Percentiles rank a stretch among this genome's conserved stretches.
These are phyloP conservation scores for Suillus luteus DNA, from an alignment of 768 basidiomycete genomes.

Conservation along the genomic window DNA sequence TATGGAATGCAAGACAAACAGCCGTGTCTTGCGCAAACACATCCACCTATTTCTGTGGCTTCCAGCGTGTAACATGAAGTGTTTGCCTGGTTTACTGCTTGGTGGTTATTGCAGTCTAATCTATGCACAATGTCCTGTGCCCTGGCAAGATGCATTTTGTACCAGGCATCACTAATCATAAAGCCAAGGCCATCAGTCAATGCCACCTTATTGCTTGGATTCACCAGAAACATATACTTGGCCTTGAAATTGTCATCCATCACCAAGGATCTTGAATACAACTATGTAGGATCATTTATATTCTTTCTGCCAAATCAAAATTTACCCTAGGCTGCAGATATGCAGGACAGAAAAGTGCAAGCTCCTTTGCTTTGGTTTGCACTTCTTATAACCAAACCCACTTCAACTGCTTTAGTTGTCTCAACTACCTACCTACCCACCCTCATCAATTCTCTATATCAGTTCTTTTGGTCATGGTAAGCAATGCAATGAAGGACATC, in stretches of 20 bases:
- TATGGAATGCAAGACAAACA: too few relatives aligned
- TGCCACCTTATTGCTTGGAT: constrained; percentile 22
- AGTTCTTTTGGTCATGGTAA: not conserved
- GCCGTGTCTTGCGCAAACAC: too few relatives aligned
- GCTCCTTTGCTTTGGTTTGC: not conserved
- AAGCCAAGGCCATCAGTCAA: constrained; percentile 15
- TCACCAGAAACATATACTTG: constrained; percentile 20
- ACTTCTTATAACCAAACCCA: not conserved
- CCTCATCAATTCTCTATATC: not conserved
- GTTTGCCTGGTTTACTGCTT: too few relatives aligned
- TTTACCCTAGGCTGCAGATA: constrained; percentile 28
- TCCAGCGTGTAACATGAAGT: too few relatives aligned
- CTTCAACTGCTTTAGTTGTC: not conserved
- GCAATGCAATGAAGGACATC: not conserved
- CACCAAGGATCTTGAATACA: not conserved
- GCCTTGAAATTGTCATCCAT: constrained; percentile 19
- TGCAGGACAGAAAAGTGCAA: constrained; percentile 28
- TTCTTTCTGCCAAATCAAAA: not conserved
- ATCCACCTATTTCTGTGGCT: too few relatives aligned
- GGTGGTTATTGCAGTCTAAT: too few relatives aligned
- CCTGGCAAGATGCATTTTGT: too few relatives aligned
- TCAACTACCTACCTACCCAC: not conserved
- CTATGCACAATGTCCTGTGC: too few relatives aligned
- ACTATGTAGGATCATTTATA: not conserved
- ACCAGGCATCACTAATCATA: constrained; percentile 21